Evolutionary conservation across 2,329 filamentous ascomycete species (phyloP).

Genomic region (Metarhizium brunneum): DNA sequence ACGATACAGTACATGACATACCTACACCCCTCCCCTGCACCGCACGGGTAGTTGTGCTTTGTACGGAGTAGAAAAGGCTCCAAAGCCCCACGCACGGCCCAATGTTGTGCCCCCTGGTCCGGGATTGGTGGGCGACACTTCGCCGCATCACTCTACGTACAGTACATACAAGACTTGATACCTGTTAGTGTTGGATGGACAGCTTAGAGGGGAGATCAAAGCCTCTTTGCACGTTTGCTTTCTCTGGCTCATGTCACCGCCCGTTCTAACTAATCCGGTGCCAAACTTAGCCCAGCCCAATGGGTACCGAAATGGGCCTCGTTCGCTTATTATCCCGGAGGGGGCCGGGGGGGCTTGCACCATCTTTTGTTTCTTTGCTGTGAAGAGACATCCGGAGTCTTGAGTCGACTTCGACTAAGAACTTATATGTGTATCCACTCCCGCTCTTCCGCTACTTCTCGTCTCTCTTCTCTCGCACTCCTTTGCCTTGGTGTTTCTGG

Average conservation of each 20-base stretch:
- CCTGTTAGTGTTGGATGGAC: neutral
- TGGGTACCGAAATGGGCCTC: conserved; percentile 10
- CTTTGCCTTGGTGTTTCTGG: neutral
- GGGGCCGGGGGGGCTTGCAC: conserved; percentile 2
- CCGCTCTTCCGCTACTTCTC: conserved; percentile 14
- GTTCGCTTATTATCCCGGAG: conserved; percentile 4
- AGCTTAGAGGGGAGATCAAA: conserved; percentile 8
- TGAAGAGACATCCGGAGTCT: neutral
- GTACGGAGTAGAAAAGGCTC: neutral
- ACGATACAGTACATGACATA: neutral
- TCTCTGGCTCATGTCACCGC: conserved; percentile 23
- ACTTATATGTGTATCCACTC: conserved; percentile 23
- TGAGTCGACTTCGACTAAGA: conserved; percentile 8
- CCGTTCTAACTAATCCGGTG: conserved; percentile 23
- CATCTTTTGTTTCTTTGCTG: conserved; percentile 1
- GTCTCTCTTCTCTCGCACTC: conserved; percentile 9
- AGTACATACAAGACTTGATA: neutral
- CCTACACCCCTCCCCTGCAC: neutral
- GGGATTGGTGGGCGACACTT: conserved; percentile 8
- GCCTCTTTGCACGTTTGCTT: conserved; percentile 13
- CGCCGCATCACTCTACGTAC: conserved; percentile 9
- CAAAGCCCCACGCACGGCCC: conserved; percentile 12
- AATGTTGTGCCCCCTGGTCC: conserved; percentile 11
- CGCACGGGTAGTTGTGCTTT: neutral
- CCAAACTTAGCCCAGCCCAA: conserved; percentile 12